A percentile compares a stretch with the other conserved stretches of the same genome.
Evolutionary conservation across 768 basidiomycete genomes (phyloP).

Genomic region (Termitomyces sp.): DNA sequence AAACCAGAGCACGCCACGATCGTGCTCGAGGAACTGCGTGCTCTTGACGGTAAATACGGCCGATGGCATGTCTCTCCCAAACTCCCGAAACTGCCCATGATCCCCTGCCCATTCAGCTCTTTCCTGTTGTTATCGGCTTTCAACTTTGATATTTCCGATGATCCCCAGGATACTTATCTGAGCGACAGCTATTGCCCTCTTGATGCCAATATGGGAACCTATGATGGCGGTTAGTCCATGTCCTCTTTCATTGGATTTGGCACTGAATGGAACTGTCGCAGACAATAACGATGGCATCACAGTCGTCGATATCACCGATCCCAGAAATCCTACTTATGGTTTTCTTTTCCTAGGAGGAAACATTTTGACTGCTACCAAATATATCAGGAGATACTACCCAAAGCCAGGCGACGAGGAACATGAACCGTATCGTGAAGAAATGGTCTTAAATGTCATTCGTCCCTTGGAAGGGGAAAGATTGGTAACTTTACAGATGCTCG

Average conservation of each 20-base stretch:
- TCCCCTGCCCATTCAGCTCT: slow-evolving; percentile 24
- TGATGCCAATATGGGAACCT: slow-evolving; percentile 19
- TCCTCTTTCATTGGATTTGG: not conserved
- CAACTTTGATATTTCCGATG: slow-evolving; percentile 10
- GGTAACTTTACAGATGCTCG: slow-evolving; percentile 15
- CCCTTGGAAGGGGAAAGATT: slow-evolving; percentile 11
- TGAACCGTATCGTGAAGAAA: too few species aligned
- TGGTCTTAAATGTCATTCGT: not conserved
- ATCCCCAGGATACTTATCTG: slow-evolving; percentile 5
- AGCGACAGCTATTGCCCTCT: slow-evolving; percentile 14
- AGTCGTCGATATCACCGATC: slow-evolving; percentile 27
- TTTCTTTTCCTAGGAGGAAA: slow-evolving; percentile 13
- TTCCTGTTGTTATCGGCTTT: slow-evolving; percentile 26
- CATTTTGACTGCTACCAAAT: not conserved
- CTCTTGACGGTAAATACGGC: slow-evolving; percentile 25
- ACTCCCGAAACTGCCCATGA: slow-evolving; percentile 3
- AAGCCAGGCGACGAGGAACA: too few species aligned
- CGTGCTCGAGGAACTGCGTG: slow-evolving; percentile 27
- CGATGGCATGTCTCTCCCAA: not conserved
- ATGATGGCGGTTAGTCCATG: slow-evolving; percentile 17
- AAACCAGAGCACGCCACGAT: slow-evolving; percentile 30
- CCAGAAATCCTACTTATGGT: slow-evolving; percentile 21
- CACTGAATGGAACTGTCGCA: slow-evolving; percentile 1
- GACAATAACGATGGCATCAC: slow-evolving; percentile 31
- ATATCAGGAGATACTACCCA: not conserved